Evolutionary conservation across 2,329 filamentous ascomycete genomes (phyloP).

Genomic region (Epichloe elymi): DNA sequence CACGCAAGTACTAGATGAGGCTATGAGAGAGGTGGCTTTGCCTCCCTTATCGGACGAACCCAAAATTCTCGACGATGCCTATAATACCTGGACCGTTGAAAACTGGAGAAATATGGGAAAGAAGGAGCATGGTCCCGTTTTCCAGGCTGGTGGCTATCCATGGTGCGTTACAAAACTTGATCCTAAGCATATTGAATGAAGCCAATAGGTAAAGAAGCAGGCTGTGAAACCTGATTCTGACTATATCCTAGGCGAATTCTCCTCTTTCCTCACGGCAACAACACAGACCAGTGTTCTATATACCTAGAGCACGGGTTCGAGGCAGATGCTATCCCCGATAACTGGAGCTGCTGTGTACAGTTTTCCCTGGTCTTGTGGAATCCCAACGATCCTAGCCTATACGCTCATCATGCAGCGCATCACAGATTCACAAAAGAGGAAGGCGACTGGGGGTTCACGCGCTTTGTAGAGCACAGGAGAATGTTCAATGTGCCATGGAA

Average conservation of each 20-base stretch:
- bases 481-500: slow-evolving; percentile 75
- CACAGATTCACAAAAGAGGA: slow-evolving; percentile 95
- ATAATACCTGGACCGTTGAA: slow-evolving; percentile 78
- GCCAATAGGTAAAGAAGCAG: background rate
- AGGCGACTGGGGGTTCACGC: slow-evolving; percentile 97
- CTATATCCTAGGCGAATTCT: slow-evolving; percentile 61
- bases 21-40: slow-evolving; percentile 72
- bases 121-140: slow-evolving; percentile 78
- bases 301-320: slow-evolving; percentile 94
- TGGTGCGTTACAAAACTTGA: slow-evolving; percentile 44
- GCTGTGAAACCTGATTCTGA: background rate
- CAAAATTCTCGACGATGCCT: slow-evolving; percentile 61
- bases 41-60: slow-evolving; percentile 61
- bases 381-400: slow-evolving; percentile 77
- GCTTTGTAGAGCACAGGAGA: slow-evolving; percentile 77
- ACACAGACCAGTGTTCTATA: slow-evolving; percentile 84
- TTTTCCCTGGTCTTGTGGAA: slow-evolving; percentile 94
- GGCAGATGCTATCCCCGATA: slow-evolving; percentile 60
- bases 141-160: slow-evolving; percentile 74
- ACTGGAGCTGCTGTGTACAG: slow-evolving; percentile 95
- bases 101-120: slow-evolving; percentile 65
- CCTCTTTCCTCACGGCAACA: slow-evolving; percentile 91
- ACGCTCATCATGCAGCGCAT: slow-evolving; percentile 69
- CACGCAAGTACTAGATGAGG: slow-evolving; percentile 46
- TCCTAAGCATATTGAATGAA: background rate